Percentiles rank a stretch among this genome's conserved stretches.
phyloP scores from a whole-genome alignment of 257 asterid genomes.

The Misopates orontium region DNA sequence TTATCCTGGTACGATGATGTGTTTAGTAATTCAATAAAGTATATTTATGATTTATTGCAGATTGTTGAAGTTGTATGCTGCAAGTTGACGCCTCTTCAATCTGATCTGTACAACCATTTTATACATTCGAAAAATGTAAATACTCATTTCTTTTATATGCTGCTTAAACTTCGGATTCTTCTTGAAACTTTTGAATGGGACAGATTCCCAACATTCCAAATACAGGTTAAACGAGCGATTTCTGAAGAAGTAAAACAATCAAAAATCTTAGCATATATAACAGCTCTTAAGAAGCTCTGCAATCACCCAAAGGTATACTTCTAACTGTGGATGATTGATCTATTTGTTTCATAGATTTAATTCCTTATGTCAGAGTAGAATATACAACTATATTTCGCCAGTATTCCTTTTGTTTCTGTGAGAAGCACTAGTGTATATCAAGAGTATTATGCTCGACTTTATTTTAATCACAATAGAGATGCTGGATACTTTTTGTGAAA shows the following conservation, averaged over 20 bases:
- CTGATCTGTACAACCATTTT: constrained; percentile 80
- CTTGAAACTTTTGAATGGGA: constrained; percentile 19
- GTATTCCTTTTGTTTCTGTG: constrained; percentile 15
- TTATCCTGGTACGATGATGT: constrained; percentile 19
- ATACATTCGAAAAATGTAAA: constrained; percentile 94
- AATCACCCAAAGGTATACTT: constrained; percentile 92
- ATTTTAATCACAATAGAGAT: constrained; percentile 15
- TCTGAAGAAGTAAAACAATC: constrained; percentile 75
- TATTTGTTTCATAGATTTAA: constrained; percentile 22
- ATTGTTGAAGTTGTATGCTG: constrained; percentile 93
- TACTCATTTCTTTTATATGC: constrained; percentile 22
- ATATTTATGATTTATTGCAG: constrained; percentile 40
- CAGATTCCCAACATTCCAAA: constrained; percentile 24
- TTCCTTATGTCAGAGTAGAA: constrained; percentile 19
- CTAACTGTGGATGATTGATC: constrained; percentile 6
- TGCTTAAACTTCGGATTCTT: constrained; percentile 21
- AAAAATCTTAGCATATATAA: constrained; percentile 89
- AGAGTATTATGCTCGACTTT: constrained; percentile 3
- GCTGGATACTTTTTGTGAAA: constrained; percentile 12
- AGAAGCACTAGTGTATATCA: constrained; percentile 22
- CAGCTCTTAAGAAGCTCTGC: constrained; percentile 97
- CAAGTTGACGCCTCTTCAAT: constrained; percentile 87
- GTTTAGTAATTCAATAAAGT: constrained; percentile 16
- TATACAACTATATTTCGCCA: constrained; percentile 18
- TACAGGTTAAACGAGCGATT: constrained; percentile 88